Evolutionary conservation across 768 basidiomycete genomes (phyloP), one percentile per base, ranked within the genome.

Genomic region (Tephrocybe sp.): DNA sequence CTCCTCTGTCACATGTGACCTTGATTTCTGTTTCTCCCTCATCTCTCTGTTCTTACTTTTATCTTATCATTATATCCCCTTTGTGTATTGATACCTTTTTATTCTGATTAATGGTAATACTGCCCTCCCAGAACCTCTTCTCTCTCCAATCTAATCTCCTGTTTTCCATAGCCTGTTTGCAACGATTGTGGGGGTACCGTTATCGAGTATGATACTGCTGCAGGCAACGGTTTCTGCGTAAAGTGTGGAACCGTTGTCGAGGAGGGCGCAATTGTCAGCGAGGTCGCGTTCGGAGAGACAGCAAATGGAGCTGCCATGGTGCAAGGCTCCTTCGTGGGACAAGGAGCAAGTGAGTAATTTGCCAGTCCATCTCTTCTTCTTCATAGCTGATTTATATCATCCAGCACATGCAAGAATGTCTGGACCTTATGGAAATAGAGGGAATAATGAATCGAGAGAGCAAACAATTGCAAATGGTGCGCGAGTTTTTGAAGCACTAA

Each of bases 231-330:
- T 5, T 89, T 92, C 63, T 95, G 92, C 59, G 80, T 87, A 1
- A 74, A 79, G 58, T 98, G 95, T 60, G 92, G 92, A 40, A 89
- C 86, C 6, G 93, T 98, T 14, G 76, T 96, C 9, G 92, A 96
- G 69, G 92, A 97, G 68, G 94, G 92, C 62, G 83, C 87, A 2
- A 93, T 98, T 53, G 92, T 98, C 9, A 89, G 87, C 55, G 97
- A 99, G 65, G 83, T 99, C 49, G 84, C 85, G 1, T 99, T 99
- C 59, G 92, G 93, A n/a, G 97, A 99, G 74, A 89, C 89, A 4
- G 80, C 87, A 10, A 79, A 81, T 23, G 97, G 97, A 20, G 92
- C 94, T 4, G 95, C 96, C 1, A 91, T 98, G 76, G 95, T 97
- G 1, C 89, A 95, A 62, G 97, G 97, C 2, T 85, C 88, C 2